Base-by-base conservation (phyloP, 495 filamentous ascomycete species). In the Neurospora cerealis region DNA sequence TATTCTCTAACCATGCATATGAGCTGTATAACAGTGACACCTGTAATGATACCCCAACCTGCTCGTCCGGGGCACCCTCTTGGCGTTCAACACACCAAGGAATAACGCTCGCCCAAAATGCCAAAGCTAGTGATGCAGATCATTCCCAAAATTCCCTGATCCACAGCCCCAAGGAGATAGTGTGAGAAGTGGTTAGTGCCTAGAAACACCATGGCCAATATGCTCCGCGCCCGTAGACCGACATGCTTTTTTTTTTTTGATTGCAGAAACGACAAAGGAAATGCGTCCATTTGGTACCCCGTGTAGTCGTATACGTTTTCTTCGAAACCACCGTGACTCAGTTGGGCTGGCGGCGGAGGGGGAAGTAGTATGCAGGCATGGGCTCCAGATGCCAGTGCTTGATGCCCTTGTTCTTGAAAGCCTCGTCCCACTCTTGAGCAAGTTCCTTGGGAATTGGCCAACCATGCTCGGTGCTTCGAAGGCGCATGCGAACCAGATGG, bases 401-500 rank as follows among this genome's bases (percentile, higher is more conserved):
- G 79, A 74, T 74, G 48, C 80, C 82, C 44, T 82, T 74, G 71
- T 77, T 74, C 24, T 79, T 79, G 71, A 86, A 87, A 34, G 85
- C 85, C 71, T 82, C 77, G 44, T 81, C 72, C 85, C 85, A 87
- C 71, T 85, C 85, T 70, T 72, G 75, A 71, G 75, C 74, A 32
- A 87, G 81, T 73, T 81, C 82, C 11, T 77, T 73, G 19, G 85
- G 85, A 54, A 87, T 85, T 36, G 78, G 71, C 85, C 85, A 87
- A 32, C 84, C 84, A 21, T 80, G 79, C 36, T 75, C 76, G 62
- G 83, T 77, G 78, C 81, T 85, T 70, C 85, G 84, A 44, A 86
- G 83, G 74, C 85, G 81, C 84, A 85, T 86, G 79, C 85, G 85
- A 70, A 87, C 85, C 54, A 87, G 76, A 71, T 87, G 85, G 60